Evolutionary conservation across 805 yeast species (phyloP), one percentile per base, ranked within the genome.

Genomic region (Cyberlindnera americana): DNA sequence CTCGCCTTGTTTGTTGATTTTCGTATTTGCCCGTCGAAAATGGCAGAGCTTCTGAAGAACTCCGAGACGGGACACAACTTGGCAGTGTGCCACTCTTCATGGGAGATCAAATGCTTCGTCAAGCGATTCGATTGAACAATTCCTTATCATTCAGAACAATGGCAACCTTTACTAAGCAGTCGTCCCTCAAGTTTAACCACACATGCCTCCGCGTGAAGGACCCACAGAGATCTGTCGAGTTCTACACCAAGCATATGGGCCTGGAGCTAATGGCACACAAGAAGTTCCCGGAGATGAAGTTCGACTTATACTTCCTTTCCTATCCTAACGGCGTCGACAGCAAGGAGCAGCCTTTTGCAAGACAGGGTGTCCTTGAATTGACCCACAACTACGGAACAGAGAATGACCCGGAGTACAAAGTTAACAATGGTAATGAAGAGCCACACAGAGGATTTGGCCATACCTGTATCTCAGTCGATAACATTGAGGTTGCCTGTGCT

Each of bases 381-480:
- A 77, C 89, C 48, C 95, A 88, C 65, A 75, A 81, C 55, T 79
- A 84, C 65, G 93, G 91, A 10, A 70, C 81, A 33, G 85, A 83
- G 62, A 62, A 61, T 42, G 81, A 78, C 48, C 63, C 69, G 2
- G 60, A 65, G 8, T 88, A 70, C 65, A 69, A 63, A 44, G 62
- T 83, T 35, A 83, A 77, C 65, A 83, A 82, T 57, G 99, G 99
- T 44, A 91, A 93, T 60, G 78, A 72, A 8, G 88, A 82, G 38
- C 91, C 95, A 28, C 69, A 78, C 60, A 75, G 91, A 50, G 98
- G 99, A 0, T 91, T 90, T 57, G 99, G 99, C 17, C 99, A 91
- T 64, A 79, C 89, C 43, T 88, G 96, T 64, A 66, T 91, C 50
- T 73, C 95, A 2, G 96, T 90, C 13, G 86, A 87, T 51, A 81